A percentile compares a stretch with the other conserved stretches of the same genome.
phyloP scores from a whole-genome alignment of 208 protist species.

The Jaenimonas drosophilae region DNA sequence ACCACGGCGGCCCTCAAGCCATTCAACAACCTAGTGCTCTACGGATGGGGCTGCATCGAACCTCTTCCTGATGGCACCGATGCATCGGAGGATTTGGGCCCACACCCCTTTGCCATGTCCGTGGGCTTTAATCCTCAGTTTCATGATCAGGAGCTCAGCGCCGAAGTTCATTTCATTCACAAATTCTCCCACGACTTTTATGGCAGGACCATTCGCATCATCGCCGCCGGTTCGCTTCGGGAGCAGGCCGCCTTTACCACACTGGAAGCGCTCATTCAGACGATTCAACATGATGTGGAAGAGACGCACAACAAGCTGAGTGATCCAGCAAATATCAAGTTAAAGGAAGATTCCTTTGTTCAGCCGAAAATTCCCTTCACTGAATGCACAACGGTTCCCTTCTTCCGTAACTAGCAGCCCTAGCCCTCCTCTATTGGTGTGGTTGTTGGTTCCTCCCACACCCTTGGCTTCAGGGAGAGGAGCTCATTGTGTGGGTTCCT shows the following conservation, averaged over 20 bases:
- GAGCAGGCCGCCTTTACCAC: constrained; percentile 53
- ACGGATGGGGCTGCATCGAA: constrained; percentile 73
- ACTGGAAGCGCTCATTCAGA: constrained; percentile 67
- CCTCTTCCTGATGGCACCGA: constrained; percentile 3
- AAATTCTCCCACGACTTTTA: constrained; percentile 86
- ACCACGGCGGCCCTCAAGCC: constrained; percentile 26
- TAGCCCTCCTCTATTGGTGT: background rate
- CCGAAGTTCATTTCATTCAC: constrained; percentile 85
- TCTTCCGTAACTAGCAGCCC: constrained; percentile 6
- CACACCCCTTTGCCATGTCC: constrained; percentile 78
- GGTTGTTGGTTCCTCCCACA: background rate
- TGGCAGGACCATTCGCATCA: constrained; percentile 54
- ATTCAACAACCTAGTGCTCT: constrained; percentile 66
- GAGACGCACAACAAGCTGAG: constrained; percentile 23
- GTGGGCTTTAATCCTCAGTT: constrained; percentile 89
- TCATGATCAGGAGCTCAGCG: constrained; percentile 51
- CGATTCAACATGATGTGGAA: constrained; percentile 54
- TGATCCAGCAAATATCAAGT: constrained; percentile 9
- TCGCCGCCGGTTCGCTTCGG: constrained; percentile 49
- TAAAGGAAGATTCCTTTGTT: constrained; percentile 28
- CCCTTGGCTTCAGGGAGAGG: too few relatives aligned
- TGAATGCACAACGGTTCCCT: background rate
- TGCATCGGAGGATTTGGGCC: constrained; percentile 8
- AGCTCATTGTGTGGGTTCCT: too few relatives aligned
- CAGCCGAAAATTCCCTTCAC: constrained; percentile 8